These are phyloP conservation scores for Cutaneotrichosporon cutaneum DNA, from an alignment of 1,284 basidiomycete genomes.

Conservation along the genomic window DNA sequence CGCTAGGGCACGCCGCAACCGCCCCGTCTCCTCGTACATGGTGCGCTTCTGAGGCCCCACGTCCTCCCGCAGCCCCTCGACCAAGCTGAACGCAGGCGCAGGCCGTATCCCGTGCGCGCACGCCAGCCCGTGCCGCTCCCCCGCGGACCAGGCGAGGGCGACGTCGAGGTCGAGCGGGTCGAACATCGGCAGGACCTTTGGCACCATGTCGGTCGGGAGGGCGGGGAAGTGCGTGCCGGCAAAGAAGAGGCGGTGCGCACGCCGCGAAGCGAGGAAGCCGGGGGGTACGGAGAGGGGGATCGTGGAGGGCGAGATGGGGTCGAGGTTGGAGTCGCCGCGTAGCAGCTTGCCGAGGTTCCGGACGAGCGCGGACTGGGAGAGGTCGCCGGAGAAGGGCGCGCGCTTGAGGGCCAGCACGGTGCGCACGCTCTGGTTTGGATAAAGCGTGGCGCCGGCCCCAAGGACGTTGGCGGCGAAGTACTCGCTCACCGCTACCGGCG, in stretches of 20 bases:
- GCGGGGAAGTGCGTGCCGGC: slow-evolving; percentile 59
- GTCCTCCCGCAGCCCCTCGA: slow-evolving; percentile 62
- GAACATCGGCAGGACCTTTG: slow-evolving; percentile 72
- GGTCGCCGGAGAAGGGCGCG: slow-evolving; percentile 12
- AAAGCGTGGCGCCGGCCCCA: slow-evolving; percentile 11
- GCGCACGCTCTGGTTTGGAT: slow-evolving; percentile 39
- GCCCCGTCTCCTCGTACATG: slow-evolving; percentile 84
- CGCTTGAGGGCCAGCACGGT: slow-evolving; percentile 18
- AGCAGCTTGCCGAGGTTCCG: slow-evolving; percentile 35
- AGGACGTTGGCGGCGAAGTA: slow-evolving; percentile 12
- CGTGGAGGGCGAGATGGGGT: slow-evolving; percentile 9
- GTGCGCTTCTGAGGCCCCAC: slow-evolving; percentile 65
- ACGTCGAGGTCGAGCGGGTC: slow-evolving; percentile 70
- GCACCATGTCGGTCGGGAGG: slow-evolving; percentile 60
- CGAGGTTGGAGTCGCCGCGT: slow-evolving; percentile 20
- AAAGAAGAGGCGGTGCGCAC: slow-evolving; percentile 44
- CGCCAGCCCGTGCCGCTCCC: slow-evolving; percentile 61
- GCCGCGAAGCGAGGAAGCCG: slow-evolving; percentile 29
- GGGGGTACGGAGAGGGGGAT: slow-evolving; percentile 10
- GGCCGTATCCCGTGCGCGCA: slow-evolving; percentile 62
- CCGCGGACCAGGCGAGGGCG: slow-evolving; percentile 67
- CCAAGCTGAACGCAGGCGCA: slow-evolving; percentile 62
- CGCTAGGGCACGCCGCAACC: slow-evolving; percentile 67
- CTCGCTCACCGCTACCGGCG: slow-evolving; percentile 8
- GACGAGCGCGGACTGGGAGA: slow-evolving; percentile 29